Percentiles rank a stretch among this genome's conserved stretches.
phyloP scores from a whole-genome alignment of 2,329 filamentous ascomycete species.

The Scedosporium aurantiacum region DNA sequence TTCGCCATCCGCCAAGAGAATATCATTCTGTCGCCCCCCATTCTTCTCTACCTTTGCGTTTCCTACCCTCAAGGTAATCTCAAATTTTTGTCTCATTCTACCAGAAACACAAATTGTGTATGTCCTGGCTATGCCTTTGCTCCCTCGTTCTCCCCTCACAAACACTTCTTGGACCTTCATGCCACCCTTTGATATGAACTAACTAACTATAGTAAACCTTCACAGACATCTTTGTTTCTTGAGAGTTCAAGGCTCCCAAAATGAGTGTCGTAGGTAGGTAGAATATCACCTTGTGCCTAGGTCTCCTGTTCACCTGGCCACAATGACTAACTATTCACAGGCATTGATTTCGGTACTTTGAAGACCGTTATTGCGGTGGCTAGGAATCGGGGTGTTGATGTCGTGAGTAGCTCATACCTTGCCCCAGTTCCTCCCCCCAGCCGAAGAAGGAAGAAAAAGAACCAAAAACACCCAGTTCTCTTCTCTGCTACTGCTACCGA shows the following conservation, averaged over 20 bases:
- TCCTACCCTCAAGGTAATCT: background rate
- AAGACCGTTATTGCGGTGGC: conserved; percentile 97
- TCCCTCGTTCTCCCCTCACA: background rate
- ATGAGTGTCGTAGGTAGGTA: conserved; percentile 46
- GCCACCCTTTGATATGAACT: background rate
- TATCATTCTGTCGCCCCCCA: background rate
- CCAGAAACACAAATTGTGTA: background rate
- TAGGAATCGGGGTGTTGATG: conserved; percentile 96
- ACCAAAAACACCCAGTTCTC: background rate
- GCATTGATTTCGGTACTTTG: conserved; percentile 90
- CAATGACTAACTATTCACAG: conserved; percentile 24
- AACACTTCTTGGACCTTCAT: background rate
- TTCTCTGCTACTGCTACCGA: background rate
- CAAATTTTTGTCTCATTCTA: background rate
- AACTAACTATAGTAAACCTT: background rate
- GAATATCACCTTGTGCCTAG: background rate
- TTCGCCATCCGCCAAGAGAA: background rate
- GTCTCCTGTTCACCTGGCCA: background rate
- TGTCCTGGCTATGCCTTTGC: background rate
- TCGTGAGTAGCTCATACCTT: conserved; percentile 53
- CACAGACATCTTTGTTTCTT: background rate
- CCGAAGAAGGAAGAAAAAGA: background rate
- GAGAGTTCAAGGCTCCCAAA: conserved; percentile 15
- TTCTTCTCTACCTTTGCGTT: background rate
- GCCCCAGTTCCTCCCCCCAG: background rate